Conservation (phyloP, 1,284 basidiomycete species). For the Cerrena zonata region DNA sequence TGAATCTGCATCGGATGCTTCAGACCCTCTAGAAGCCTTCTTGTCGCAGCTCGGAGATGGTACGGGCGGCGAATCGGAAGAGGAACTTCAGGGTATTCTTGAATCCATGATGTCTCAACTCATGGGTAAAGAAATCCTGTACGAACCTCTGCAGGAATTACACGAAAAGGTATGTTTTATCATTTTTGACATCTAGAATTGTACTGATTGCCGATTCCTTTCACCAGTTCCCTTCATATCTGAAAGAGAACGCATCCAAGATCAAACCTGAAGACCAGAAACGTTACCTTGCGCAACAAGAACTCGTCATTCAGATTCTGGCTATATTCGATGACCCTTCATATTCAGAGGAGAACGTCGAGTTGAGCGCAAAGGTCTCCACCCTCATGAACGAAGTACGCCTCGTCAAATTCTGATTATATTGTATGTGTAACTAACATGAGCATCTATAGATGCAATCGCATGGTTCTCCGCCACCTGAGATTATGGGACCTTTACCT, state of each 20-base stretch:
- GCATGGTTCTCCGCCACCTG: constrained; percentile 80
- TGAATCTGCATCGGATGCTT: constrained; percentile 28
- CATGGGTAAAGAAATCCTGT: constrained; percentile 89
- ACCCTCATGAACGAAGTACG: constrained; percentile 74
- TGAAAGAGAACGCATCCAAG: constrained; percentile 46
- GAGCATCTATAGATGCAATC: constrained; percentile 63
- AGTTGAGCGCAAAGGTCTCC: constrained; percentile 50
- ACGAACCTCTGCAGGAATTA: constrained; percentile 89
- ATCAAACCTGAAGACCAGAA: constrained; percentile 58
- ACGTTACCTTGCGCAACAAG: constrained; percentile 68
- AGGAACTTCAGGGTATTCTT: constrained; percentile 70
- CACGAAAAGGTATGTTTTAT: constrained; percentile 61
- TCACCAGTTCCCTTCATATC: constrained; percentile 76
- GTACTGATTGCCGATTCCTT: background rate
- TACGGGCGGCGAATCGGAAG: constrained; percentile 41
- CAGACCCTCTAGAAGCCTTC: constrained; percentile 43
- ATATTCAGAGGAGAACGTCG: constrained; percentile 60
- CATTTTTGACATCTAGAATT: background rate
- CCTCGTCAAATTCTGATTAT: constrained; percentile 3
- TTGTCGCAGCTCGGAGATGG: constrained; percentile 41
- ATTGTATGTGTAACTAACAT: background rate
- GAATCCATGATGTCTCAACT: constrained; percentile 91
- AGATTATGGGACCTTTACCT: constrained; percentile 89
- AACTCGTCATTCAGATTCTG: constrained; percentile 64
- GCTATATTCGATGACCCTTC: constrained; percentile 64